Conservation (phyloP, 2,329 filamentous ascomycete species). For the Metarhizium sp. region DNA sequence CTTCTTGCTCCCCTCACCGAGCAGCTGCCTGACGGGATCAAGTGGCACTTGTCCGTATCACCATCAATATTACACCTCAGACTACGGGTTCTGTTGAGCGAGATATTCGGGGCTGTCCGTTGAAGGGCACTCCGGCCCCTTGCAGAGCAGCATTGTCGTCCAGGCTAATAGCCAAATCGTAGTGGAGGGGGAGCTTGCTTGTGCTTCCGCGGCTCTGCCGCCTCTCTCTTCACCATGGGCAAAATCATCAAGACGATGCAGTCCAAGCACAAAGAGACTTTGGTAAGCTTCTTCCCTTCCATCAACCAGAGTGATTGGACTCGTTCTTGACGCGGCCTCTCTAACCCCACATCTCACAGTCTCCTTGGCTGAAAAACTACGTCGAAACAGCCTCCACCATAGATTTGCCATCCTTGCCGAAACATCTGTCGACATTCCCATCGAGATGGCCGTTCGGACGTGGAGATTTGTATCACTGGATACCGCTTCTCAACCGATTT, state of each 20-base stretch:
- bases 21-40: neutral
- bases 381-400: constrained; percentile 59
- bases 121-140: constrained; percentile 21
- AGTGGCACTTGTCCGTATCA: neutral
- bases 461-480: constrained; percentile 98
- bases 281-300: constrained; percentile 36
- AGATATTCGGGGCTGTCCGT: constrained; percentile 19
- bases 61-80: neutral
- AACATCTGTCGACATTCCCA: constrained; percentile 71
- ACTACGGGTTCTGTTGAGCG: neutral
- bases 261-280: constrained; percentile 56
- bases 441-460: constrained; percentile 89
- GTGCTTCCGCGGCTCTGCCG: constrained; percentile 48
- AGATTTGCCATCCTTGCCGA: constrained; percentile 67
- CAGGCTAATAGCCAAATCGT: constrained; percentile 29
- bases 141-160: constrained; percentile 28
- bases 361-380: constrained; percentile 77
- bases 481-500: constrained; percentile 85
- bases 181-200: constrained; percentile 49
- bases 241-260: constrained; percentile 61
- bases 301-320: neutral
- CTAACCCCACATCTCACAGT: constrained; percentile 40
- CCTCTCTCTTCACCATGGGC: constrained; percentile 50
- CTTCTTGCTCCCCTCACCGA: neutral
- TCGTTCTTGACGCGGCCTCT: too few species aligned